Evolutionary conservation across 805 yeast species (phyloP), one percentile per base, ranked within the genome.

Genomic region (Starmerella powellii): DNA sequence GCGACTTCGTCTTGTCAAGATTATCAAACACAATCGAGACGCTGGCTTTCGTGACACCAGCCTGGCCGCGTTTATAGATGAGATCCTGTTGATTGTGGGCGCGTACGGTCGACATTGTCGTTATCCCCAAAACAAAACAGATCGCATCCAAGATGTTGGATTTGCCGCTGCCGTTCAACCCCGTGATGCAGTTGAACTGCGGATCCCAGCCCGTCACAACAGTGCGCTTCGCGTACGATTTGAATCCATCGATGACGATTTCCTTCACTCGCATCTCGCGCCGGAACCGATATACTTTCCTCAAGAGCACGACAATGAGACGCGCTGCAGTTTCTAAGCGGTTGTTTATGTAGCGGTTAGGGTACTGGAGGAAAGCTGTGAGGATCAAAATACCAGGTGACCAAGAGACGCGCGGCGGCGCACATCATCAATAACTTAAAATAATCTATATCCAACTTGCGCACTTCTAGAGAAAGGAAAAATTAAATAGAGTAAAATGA

Each of bases 101-200:
- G 58, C 99, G 71, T 21, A 93, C 95, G 0, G 94, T 82, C n/a
- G 83, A 60, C 91, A 88, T 86, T 11, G 94, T 76, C 1, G 95
- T 79, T 46, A 91, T 87, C 42, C 99, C 99, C 27, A 91, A 68
- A n/a, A 93, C 99, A 62, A 91, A 91, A 63, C 98, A 91, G 44
- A 91, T 88, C 43, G 99, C 94, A 62, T 91, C 98, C 34, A 91
- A 68, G 45, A 91, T 87, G 60, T 91, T 91, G 18, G 97, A 88
- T 58, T 91, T 91, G 5, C 99, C 99, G 0, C 95, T 85, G 8
- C 99, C 99, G 59, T 91, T 91, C 38, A 91, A 70, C 6, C 99
- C 99, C 0, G 98, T 93, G 58, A 91, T 88, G 54, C 97, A 95
- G 63, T 93, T 91, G 64, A 91, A 93, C 63, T 82, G 94, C 1